Conservation (phyloP, 2,329 filamentous ascomycete genomes). For the Juglanconis sp. region DNA sequence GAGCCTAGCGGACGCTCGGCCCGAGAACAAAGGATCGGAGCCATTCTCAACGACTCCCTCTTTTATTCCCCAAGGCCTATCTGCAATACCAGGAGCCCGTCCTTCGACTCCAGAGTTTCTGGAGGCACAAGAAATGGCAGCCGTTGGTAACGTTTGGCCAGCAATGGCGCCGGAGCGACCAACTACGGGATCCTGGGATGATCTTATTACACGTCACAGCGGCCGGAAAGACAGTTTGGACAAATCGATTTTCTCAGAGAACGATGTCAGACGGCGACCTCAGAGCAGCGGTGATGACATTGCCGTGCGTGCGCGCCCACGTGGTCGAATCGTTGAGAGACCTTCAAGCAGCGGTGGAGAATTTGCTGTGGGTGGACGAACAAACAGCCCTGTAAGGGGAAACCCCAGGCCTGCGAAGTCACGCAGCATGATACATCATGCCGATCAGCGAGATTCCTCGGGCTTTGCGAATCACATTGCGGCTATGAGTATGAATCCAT, state of each 20-base stretch:
- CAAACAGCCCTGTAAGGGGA: background rate
- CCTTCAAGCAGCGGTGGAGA: conserved; percentile 5
- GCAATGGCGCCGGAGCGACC: conserved; percentile 2
- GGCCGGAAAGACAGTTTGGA: conserved; percentile 6
- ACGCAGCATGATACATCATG: conserved; percentile 13
- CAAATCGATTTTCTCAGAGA: conserved; percentile 1
- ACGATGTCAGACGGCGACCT: conserved; percentile 1
- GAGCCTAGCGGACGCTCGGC: background rate
- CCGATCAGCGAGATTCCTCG: conserved; percentile 9
- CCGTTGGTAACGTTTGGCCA: conserved; percentile 5
- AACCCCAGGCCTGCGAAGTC: background rate
- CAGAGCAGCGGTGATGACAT: conserved; percentile 4
- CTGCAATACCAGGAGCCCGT: background rate
- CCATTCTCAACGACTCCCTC: background rate
- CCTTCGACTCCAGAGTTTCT: background rate
- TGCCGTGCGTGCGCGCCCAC: background rate
- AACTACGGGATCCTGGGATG: conserved; percentile 16
- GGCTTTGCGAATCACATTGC: conserved; percentile 9
- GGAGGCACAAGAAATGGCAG: conserved; percentile 7
- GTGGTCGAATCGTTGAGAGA: background rate
- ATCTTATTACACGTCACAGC: conserved; percentile 13
- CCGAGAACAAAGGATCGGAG: background rate
- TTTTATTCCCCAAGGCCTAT: background rate
- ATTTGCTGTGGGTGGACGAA: background rate
- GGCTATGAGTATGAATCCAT: conserved; percentile 3